Base-by-base conservation (phyloP, 805 yeast genomes). In the Starmerella ratchasimensis region DNA sequence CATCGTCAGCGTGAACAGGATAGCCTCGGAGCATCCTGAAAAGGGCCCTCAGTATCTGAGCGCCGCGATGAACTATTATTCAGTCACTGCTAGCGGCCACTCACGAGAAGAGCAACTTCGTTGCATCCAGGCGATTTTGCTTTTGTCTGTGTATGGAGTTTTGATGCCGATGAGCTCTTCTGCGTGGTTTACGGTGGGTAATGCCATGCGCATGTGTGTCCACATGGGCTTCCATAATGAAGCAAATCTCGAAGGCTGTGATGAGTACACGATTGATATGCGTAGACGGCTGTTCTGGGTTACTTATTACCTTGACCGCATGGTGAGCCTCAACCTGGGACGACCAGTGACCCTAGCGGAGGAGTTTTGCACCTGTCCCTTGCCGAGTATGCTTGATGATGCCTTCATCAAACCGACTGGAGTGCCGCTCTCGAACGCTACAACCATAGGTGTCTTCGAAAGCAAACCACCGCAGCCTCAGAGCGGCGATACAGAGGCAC, bases 131-230 rank as follows among this genome's bases (percentile, higher is more conserved):
- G 84, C 86, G 0, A 61, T 80, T 11, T 54, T 84, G 14, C 60
- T 81, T 11, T 59, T 80, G 29, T 72, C 88, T 0, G 53, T 76
- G 4, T 84, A 79, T 53, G 73, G 93, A 1, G 65, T 78, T 24
- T 82, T 84, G 94, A 67, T 94, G 40, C 95, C 95, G 0, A 76
- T 88, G 1, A 71, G 72, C 11, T 94, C 94, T 0, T 90, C 94
- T 3, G 82, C 81, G n/a, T 84, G 96, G 96, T 81, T 81, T 54
- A 72, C 80, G 3, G 60, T 81, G 45, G 94, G 94, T 0, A 71
- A 81, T 1, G 84, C 88, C 0, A 57, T 82, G 34, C 65, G 95
- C 43, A 57, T 81, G 34, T 75, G 88, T 48, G 81, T 83, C 21
- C 95, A 84, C 56, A 57, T 84, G 42, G 94, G 93, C 1, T 62